Base-by-base conservation (phyloP, 495 filamentous ascomycete genomes). In the Chaetomidium leptoderma region DNA sequence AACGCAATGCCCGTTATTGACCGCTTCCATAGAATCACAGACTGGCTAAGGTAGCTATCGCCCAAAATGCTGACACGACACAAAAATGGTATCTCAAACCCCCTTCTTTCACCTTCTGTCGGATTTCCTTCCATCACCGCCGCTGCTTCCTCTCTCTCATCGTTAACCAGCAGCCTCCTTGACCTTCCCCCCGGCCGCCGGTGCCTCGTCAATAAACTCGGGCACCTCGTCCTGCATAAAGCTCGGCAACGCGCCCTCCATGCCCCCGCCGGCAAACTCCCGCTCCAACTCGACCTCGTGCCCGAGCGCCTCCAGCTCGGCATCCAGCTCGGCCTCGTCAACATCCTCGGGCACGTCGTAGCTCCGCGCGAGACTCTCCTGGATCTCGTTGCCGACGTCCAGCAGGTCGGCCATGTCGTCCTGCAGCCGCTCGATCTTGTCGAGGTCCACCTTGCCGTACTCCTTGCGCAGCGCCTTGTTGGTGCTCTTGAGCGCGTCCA, bases 401-500 rank as follows among this genome's bases (percentile, higher is more conserved):
- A 98, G 89, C 73, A 97, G 65, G 74, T 98, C 93, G 35, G 90
- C 91, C 92, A 98, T 97, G 78, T 98, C 93, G 70, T 98, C 93
- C 81, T 98, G 93, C 80, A 98, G 84, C 58, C 87, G 81, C 80
- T 98, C 93, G 64, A 98, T 96, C 82, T 95, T 90, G 73, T 98
- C 95, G 32, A 98, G 86, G 64, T 97, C 86, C 58, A 98, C 86
- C 76, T 96, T 96, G 61, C 93, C 92, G 71, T 97, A 97, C 76
- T 98, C 95, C 71, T 95, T 92, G 65, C 83, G 83, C 55, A 98
- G 78, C 53, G 89, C 86, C 77, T 97, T 97, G 65, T 95, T 96
- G 26, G 95, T 97, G 1, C 83, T 87, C 78, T 97, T 93, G 83
- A 97, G 91, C 19, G 91, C 95, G 70, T 97, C 93, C 16, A 97